These are phyloP conservation scores for Cyclaneusma minus DNA, from an alignment of 2,329 filamentous ascomycete species.

Conservation along the genomic window DNA sequence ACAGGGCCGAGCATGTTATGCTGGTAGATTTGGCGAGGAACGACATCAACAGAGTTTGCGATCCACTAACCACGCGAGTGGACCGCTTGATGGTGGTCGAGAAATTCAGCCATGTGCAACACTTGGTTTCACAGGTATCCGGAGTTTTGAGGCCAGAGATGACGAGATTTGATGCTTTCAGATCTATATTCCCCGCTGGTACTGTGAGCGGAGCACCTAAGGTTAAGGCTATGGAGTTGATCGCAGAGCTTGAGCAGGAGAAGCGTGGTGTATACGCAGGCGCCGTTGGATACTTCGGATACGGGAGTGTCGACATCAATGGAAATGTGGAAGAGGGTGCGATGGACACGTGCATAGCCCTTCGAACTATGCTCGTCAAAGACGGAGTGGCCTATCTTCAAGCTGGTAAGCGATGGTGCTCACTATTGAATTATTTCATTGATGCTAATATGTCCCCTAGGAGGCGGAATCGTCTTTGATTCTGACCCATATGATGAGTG, in stretches of 20 bases:
- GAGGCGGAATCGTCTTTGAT: conserved; percentile 87
- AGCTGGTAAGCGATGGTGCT: conserved; percentile 30
- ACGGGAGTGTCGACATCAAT: conserved; percentile 51
- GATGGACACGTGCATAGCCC: conserved; percentile 71
- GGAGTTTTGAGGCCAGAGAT: conserved; percentile 71
- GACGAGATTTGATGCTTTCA: conserved; percentile 88
- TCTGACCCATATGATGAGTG: conserved; percentile 86
- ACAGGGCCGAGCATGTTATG: conserved; percentile 94
- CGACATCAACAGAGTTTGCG: conserved; percentile 90
- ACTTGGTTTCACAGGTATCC: conserved; percentile 90
- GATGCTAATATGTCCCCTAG: conserved; percentile 18
- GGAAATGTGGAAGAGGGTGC: conserved; percentile 56
- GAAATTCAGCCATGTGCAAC: conserved; percentile 93
- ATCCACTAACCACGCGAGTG: conserved; percentile 76
- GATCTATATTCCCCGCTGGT: conserved; percentile 91
- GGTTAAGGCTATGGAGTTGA: conserved; percentile 92
- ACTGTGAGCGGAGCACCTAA: conserved; percentile 94
- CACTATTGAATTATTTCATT: neutral
- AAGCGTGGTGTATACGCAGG: conserved; percentile 93
- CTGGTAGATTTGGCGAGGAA: conserved; percentile 90
- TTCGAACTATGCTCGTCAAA: conserved; percentile 84
- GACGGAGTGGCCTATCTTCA: conserved; percentile 73
- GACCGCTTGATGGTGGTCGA: conserved; percentile 91
- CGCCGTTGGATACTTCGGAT: conserved; percentile 93
- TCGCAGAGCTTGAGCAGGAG: conserved; percentile 84